Conservation (phyloP, 768 basidiomycete genomes). For the Cyclocybe cylindracea region DNA sequence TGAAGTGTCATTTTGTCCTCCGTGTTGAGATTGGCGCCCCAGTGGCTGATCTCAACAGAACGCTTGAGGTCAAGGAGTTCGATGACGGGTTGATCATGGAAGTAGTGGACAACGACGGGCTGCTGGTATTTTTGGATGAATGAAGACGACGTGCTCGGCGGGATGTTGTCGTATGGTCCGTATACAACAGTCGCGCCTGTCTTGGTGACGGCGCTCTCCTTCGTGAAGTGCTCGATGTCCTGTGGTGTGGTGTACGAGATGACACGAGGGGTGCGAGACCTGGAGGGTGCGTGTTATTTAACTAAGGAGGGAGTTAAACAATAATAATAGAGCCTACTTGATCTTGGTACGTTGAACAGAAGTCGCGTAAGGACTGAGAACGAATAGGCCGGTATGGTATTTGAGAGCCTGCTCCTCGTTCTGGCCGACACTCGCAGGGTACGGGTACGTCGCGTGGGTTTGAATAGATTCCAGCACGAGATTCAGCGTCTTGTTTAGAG, state of each 20-base stretch:
- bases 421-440: constrained; percentile 75
- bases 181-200: constrained; percentile 83
- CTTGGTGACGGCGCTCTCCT: constrained; percentile 65
- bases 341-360: constrained; percentile 85
- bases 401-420: constrained; percentile 77
- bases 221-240: constrained; percentile 56
- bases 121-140: constrained; percentile 68
- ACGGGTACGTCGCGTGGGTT: constrained; percentile 76
- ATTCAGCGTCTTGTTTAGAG: constrained; percentile 62
- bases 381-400: constrained; percentile 75
- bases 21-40: constrained; percentile 94
- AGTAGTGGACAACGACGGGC: constrained; percentile 74
- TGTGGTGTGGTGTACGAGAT: constrained; percentile 73
- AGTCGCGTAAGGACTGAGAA: constrained; percentile 83
- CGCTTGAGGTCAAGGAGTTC: constrained; percentile 75
- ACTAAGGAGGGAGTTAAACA: not conserved
- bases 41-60: constrained; percentile 90
- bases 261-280: constrained; percentile 71
- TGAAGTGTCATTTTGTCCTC: constrained; percentile 84
- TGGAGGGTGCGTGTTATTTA: constrained; percentile 25
- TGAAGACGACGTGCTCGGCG: constrained; percentile 53
- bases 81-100: constrained; percentile 78
- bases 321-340: constrained; percentile 50
- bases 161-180: constrained; percentile 83
- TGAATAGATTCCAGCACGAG: constrained; percentile 79